Evolutionary conservation across 1,139 yeast species (phyloP), one percentile per base, ranked within the genome.

Genomic region (Debaryomyces nepalensis): DNA sequence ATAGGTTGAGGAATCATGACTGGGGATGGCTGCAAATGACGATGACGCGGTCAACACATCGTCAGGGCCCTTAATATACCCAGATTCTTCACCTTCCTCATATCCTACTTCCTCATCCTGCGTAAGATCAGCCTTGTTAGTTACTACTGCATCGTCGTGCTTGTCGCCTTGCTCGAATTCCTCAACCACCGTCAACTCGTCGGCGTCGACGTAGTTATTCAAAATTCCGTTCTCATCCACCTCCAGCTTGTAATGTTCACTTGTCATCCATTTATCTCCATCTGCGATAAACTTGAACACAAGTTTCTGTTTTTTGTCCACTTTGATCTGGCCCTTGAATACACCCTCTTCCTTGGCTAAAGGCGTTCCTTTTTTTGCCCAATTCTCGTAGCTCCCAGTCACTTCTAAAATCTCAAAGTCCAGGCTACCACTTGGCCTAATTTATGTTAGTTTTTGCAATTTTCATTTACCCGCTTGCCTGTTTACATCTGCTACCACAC

Each of bases 371-470:
- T 57, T 50, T 42, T 59, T 53, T 12, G 64, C 48, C 78, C 79
- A 73, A 41, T 65, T 50, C 45, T 73, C 76, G 49, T 73, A 73
- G 43, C 57, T 64, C 4, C 79, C 79, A 2, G 78, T 73, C 24
- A 73, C 65, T 34, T 63, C 63, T 23, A 73, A 65, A 5, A 66
- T 55, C 11, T 51, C 42, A 36, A 52, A 49, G n/a, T 43, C 40
- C 20, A 39, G 33, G 20, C 44, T 49, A 9, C 41, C 42, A 36
- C 43, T 51, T 16, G 53, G 52, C 53, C 55, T 45, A 33, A 19
- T 11, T 19, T 3, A 26, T 12, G 49, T 46, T 44, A 46, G 45
- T 46, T 41, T 16, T 16, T 18, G 14, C 16, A 12, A 15, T 27
- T 29, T 29, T 29, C n/a, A 16, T 14, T 14, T n/a, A 16, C 18